Evolutionary conservation across 1,139 yeast species (phyloP), one percentile per base, ranked within the genome.

Genomic region (Zygoascus hellenicus): DNA sequence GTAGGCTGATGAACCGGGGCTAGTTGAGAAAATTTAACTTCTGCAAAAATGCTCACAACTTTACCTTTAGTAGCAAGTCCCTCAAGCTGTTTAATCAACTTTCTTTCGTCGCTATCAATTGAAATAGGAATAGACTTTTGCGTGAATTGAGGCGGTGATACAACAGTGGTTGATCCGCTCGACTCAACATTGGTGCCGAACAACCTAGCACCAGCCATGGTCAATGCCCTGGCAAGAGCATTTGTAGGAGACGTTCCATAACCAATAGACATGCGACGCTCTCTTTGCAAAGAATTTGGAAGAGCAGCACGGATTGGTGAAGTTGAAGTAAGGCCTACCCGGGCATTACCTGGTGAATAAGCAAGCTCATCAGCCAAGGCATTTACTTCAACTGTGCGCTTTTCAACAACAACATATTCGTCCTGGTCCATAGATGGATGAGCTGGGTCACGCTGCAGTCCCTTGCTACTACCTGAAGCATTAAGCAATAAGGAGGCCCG

Each of bases 391-490:
- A 92, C 97, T 0, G 94, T 88, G 46, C 95, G 76, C 64, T 89
- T 90, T 63, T 92, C 97, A 22, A 92, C 92, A 35, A 92, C 95
- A 40, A 92, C 97, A 58, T 92, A 92, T 59, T 89, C 97, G 54
- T 55, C 55, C 22, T 58, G 41, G n/a, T 43, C 46, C 26, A 43
- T 15, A 19, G 15, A 7, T 19, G 30, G 43, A 36, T 26, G 15
- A 22, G 39, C 9, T 5, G 29, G 2, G 3, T 36, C 17, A 30
- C 43, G 13, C 15, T 26, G 19, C 10, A 6, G n/a, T 31, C 9
- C 37, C 36, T 40, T 39, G 38, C 22, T 43, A 19, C 17, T 41
- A 29, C 3, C 48, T 47, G 28, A 38, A 19, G 32, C 42, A 33
- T 48, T 47, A 26, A 55, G 44, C 14, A 58, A 46, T 35, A 57